phyloP scores from a whole-genome alignment of 2,329 filamentous ascomycete species.

The Teratosphaeria viscida region DNA sequence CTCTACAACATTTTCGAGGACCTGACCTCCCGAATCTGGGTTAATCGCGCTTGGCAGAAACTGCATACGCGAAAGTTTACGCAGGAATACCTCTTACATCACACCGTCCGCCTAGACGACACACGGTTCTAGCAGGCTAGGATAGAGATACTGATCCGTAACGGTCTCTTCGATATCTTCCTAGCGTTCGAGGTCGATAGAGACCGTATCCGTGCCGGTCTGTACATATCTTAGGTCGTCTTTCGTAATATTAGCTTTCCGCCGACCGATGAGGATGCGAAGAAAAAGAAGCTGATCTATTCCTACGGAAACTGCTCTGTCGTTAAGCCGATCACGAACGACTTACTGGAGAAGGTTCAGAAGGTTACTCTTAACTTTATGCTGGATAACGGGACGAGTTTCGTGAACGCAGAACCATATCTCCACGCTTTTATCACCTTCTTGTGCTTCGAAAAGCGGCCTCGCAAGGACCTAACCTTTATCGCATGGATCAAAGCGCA shows the following conservation, averaged over 20 bases:
- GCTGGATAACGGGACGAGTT: background rate
- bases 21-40: background rate
- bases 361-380: slow-evolving; percentile 4
- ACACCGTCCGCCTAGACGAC: background rate
- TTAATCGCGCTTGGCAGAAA: background rate
- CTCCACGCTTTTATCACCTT: slow-evolving; percentile 3
- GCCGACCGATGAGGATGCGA: background rate
- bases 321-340: background rate
- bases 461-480: background rate
- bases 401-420: background rate
- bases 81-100: slow-evolving; percentile 6
- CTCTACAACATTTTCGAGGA: slow-evolving; percentile 1
- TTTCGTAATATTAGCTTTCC: slow-evolving; percentile 2
- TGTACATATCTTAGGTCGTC: slow-evolving; percentile 4
- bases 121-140: slow-evolving; percentile 1
- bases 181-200: background rate
- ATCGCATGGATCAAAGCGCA: background rate
- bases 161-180: slow-evolving; percentile 7
- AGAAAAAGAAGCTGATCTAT: slow-evolving; percentile 1
- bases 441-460: background rate
- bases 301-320: slow-evolving; percentile 3
- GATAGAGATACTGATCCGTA: slow-evolving; percentile 1
- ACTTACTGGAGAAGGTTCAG: slow-evolving; percentile 2
- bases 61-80: slow-evolving; percentile 7
- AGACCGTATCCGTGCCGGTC: background rate